Evolutionary conservation across 2,329 filamentous ascomycete species (phyloP).

Genomic region (Pleomassaria siparia): DNA sequence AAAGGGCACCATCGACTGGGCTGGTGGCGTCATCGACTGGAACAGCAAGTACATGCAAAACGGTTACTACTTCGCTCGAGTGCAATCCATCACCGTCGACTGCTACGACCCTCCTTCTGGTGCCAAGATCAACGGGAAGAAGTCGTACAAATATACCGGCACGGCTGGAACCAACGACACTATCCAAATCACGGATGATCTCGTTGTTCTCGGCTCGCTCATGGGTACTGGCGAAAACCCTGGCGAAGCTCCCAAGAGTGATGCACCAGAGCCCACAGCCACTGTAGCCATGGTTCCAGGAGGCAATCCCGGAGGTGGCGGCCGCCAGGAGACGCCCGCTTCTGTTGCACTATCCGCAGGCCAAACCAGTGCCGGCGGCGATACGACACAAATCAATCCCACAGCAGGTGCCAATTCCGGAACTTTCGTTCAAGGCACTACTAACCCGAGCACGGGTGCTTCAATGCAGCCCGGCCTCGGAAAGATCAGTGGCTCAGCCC

Average conservation of each 20-base stretch:
- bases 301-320: conserved; percentile 54
- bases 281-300: conserved; percentile 57
- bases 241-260: conserved; percentile 43
- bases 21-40: conserved; percentile 90
- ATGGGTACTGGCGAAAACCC: conserved; percentile 78
- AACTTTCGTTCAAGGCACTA: conserved; percentile 30
- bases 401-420: conserved; percentile 13
- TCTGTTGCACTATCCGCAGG: conserved; percentile 12
- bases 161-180: conserved; percentile 68
- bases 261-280: conserved; percentile 25
- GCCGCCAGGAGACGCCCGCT: conserved; percentile 17
- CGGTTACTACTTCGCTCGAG: conserved; percentile 85
- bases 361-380: conserved; percentile 7
- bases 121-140: conserved; percentile 59
- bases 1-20: conserved; percentile 85
- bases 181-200: conserved; percentile 72
- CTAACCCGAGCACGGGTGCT: conserved; percentile 18
- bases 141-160: conserved; percentile 75
- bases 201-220: conserved; percentile 76
- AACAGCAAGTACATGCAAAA: conserved; percentile 76
- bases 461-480: conserved; percentile 26
- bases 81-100: conserved; percentile 75
- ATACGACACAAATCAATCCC: conserved; percentile 17
- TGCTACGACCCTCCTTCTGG: conserved; percentile 85
- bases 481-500: conserved; percentile 32